Conservation (phyloP, 2,329 filamentous ascomycete genomes). For the Sarocladium oryzae region DNA sequence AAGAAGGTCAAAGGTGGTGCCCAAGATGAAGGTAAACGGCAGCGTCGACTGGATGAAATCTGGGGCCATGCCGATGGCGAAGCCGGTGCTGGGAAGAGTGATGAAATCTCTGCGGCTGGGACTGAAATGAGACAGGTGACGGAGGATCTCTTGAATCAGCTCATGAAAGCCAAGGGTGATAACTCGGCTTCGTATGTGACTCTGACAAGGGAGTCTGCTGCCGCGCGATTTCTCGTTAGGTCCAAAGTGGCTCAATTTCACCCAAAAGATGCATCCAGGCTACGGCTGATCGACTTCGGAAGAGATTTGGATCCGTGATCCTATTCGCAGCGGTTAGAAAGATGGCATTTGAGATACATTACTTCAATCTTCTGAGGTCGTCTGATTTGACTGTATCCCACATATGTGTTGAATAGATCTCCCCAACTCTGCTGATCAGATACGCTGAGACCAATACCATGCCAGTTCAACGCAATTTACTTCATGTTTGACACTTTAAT, state of each 20-base stretch:
- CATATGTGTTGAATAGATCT: too few species aligned
- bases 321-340: too few species aligned
- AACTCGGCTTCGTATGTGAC: constrained; percentile 51
- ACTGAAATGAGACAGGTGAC: constrained; percentile 54
- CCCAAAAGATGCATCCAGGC: constrained; percentile 51
- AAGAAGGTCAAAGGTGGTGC: constrained; percentile 37
- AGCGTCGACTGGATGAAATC: constrained; percentile 58
- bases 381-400: too few species aligned
- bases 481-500: too few species aligned
- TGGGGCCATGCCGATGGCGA: constrained; percentile 37
- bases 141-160: constrained; percentile 53
- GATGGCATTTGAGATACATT: too few species aligned
- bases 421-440: too few species aligned
- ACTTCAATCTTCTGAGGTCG: too few species aligned
- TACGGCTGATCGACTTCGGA: constrained; percentile 58
- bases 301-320: constrained; percentile 44
- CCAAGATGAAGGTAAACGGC: constrained; percentile 42
- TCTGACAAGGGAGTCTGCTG: constrained; percentile 54
- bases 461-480: too few species aligned
- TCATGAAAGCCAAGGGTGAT: constrained; percentile 48
- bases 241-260: constrained; percentile 63
- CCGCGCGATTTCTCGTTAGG: constrained; percentile 56
- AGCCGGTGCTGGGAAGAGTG: constrained; percentile 23
- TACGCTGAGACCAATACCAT: too few species aligned
- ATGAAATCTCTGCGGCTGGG: constrained; percentile 45